Evolutionary conservation across 2,329 filamentous ascomycete genomes (phyloP).

Genomic region (Calonectria multiphialidica): DNA sequence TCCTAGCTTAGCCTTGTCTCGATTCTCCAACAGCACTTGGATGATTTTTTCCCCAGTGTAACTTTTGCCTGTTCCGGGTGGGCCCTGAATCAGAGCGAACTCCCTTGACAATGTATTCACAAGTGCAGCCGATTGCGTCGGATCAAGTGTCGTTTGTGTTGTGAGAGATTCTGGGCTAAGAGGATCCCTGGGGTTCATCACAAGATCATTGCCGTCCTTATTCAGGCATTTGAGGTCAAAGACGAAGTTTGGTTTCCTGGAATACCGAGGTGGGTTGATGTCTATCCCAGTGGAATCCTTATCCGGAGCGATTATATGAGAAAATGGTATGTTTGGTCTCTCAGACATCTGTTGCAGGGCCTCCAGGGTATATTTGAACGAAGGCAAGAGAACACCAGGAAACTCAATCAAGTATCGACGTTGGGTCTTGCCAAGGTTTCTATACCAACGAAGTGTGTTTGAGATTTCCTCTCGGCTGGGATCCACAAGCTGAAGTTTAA

Average conservation of each 20-base stretch:
- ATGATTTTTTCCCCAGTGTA: constrained; percentile 70
- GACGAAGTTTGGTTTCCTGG: constrained; percentile 58
- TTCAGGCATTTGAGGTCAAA: constrained; percentile 58
- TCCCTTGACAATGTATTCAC: constrained; percentile 64
- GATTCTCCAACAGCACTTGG: constrained; percentile 61
- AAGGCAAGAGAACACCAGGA: not conserved
- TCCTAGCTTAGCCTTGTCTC: constrained; percentile 52
- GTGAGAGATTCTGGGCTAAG: constrained; percentile 3
- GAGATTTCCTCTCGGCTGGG: not conserved
- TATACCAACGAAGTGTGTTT: not conserved
- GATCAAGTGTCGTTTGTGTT: constrained; percentile 62
- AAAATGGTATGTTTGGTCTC: constrained; percentile 16
- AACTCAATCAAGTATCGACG: not conserved
- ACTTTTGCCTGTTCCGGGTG: constrained; percentile 77
- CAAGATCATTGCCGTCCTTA: constrained; percentile 8
- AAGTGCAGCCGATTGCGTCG: constrained; percentile 62
- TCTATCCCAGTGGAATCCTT: not conserved
- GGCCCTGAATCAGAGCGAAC: constrained; percentile 75
- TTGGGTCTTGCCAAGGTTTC: not conserved
- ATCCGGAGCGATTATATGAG: not conserved
- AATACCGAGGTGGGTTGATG: constrained; percentile 61
- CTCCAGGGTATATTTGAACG: not conserved
- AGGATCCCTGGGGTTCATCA: constrained; percentile 2
- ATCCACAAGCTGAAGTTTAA: not conserved
- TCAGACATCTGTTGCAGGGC: not conserved